Evolutionary conservation across 306 rosid species (phyloP), one percentile per base, ranked within the genome.

Genomic region (Prunus mira): DNA sequence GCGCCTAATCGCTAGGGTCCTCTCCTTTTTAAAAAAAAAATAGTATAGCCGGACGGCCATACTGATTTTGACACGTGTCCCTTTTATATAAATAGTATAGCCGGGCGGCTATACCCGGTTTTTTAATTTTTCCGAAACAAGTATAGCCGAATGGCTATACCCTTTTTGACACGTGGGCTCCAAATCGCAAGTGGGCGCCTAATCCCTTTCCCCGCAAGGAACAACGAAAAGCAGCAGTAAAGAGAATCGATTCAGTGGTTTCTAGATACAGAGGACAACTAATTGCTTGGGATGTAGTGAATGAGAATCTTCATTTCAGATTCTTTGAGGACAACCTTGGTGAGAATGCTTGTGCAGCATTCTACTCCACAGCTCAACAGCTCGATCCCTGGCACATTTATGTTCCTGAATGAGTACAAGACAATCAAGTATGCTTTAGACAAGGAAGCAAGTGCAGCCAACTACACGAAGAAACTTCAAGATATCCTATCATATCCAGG

Each of bases 201-300:
- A 82, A 64, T 61, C 86, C 52, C 80, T 89, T 28, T 80, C 87
- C n/a, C 77, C 75, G 89, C 5, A 72, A 75, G 3, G 71, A 88
- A 7, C 67, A 88, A 77, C 12, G 41, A 25, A 73, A 15, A 61
- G 93, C 90, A 19, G 84, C 84, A 11, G 75, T 71, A 6, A 76
- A 24, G 28, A 86, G 95, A 88, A 76, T 88, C 12, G 41, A 79
- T 1, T 91, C 95, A 55, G 93, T 88, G 38, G 95, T 89, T 72
- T 69, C 90, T 63, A 88, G 91, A 65, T 89, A 91, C 79, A 79
- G 60, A 41, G 95, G 93, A 41, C 49, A 89, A 51, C 58, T 91
- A 30, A 91, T 89, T 79, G 90, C 90, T 82, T 91, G 95, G 97
- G 95, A 91, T 82, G 97, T 91, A 41, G 72, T 91, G 67, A 89